Evolutionary conservation across 805 yeast genomes (phyloP), one percentile per base, ranked within the genome.

Genomic region (Wickerhamiella siamensis): DNA sequence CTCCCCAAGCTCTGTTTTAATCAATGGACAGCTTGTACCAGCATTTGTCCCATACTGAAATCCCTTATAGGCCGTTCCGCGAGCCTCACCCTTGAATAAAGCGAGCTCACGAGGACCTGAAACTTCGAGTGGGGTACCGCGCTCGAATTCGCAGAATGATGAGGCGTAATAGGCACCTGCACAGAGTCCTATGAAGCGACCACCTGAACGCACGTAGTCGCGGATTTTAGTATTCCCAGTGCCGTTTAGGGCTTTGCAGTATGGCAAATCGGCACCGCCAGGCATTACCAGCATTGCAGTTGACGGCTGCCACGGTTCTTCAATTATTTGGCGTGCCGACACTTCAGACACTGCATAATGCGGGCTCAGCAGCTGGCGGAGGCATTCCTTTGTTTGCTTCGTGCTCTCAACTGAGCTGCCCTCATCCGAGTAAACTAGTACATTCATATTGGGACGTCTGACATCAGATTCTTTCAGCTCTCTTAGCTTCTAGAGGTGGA

Each of bases 261-360:
- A 74, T 0, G 96, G 96, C 39, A 84, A 63, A 57, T 91, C 98
- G 1, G 97, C 96, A 5, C 99, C 99, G 3, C 98, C 99, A 0
- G 98, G 99, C 21, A 91, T 59, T 1, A 86, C 94, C 34, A 91
- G 56, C 48, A 83, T 64, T 0, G 93, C 65, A 0, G 96, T 82
- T 53, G 82, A 82, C 5, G 72, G 53, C 47, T 71, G 70, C 99
- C 98, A 91, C 0, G 98, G 96, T 53, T 91, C 96, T 19, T 74
- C 70, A 40, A 71, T 60, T 16, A 91, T 55, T 0, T 80, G 72
- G 14, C 62, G 58, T 15, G 81, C 75, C 26, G 75, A 74, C 1
- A 83, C 79, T 1, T 81, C 69, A 16, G 75, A 66, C 3, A 91
- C 95, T 0, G 95, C 94, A 59, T 91, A 91, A 59, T 78, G 69